Evolutionary conservation across 2,329 filamentous ascomycete species (phyloP), one percentile per base, ranked within the genome.

Genomic region (Phialophora tarda): DNA sequence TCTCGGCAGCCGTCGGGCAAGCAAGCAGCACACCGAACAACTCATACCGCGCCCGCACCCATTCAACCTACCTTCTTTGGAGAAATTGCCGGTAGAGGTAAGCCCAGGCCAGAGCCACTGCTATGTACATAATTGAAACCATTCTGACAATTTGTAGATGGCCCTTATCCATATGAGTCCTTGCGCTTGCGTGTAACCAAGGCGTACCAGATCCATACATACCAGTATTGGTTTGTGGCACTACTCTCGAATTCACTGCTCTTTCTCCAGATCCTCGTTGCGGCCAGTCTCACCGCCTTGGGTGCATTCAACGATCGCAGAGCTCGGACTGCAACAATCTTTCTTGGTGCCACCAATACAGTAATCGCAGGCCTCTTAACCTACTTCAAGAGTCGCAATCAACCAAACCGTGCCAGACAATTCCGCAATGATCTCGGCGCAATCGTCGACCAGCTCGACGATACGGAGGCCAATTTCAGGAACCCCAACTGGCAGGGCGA

Each of bases 381-480:
- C 1, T 68, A 68, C 44, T 68, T 68, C 62, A 68, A 68, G 47
- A 65, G 57, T 44, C 66, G 66, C 24, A 68, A 68, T 54, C 66
- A 68, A 50, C 66, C 66, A 12, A 68, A 68, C 24, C 62, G 66
- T 12, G 62, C 66, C 26, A 62, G 66, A 17, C 66, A 68, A 48
- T 65, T 68, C 32, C 66, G 66, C 23, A 65, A 65, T 26, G 66
- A 62, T 24, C 62, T 68, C 12, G 58, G 23, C n/a, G 44, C 51
- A 24, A 28, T 65, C 23, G 62, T 65, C 10, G 54, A 68, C 10
- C 66, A 64, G 14, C 50, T 69, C 7, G 60, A 66, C 48, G 66
- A 69, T 51, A 59, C 59, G 7, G 63, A 69, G 26, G 66, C 66
- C 11, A 69, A 69, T 30, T 63, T 63, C 56, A 47, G 59, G 8